phyloP scores from a whole-genome alignment of 768 basidiomycete genomes.

The Inosperma sp. region DNA sequence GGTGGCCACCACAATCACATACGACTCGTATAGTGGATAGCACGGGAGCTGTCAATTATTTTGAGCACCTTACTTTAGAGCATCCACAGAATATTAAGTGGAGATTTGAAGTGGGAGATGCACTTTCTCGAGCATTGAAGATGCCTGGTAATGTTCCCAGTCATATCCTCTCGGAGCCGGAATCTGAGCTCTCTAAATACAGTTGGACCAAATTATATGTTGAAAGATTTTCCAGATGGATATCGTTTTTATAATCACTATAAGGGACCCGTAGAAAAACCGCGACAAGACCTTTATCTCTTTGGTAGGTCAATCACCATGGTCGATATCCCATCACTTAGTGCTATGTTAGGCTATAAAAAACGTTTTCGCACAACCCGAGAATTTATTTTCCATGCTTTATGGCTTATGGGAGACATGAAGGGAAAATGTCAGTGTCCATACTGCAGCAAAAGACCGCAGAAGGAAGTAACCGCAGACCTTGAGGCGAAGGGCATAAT shows the following conservation, averaged over 20 bases:
- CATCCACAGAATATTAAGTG: conserved; percentile 54
- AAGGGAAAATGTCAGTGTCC: conserved; percentile 64
- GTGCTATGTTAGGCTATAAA: conserved; percentile 20
- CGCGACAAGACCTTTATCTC: conserved; percentile 76
- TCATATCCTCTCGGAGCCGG: too few species aligned
- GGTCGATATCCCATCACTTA: not conserved
- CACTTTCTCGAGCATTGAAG: conserved; percentile 39
- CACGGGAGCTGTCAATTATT: conserved; percentile 70
- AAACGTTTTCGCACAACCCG: conserved; percentile 71
- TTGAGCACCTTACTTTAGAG: conserved; percentile 50
- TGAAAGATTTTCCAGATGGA: conserved; percentile 59
- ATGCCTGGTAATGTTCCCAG: conserved; percentile 40
- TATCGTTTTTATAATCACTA: conserved; percentile 75
- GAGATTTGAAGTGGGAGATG: conserved; percentile 43
- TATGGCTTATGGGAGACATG: conserved; percentile 66
- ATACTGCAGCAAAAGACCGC: conserved; percentile 67
- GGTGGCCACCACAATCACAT: conserved; percentile 60
- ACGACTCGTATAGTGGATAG: conserved; percentile 48
- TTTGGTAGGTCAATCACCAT: conserved; percentile 57
- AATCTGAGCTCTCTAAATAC: conserved; percentile 4
- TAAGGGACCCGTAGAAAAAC: conserved; percentile 47
- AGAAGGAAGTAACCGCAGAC: conserved; percentile 62
- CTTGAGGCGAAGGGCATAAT: conserved; percentile 41
- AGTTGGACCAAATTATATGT: conserved; percentile 55
- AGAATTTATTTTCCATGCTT: conserved; percentile 80